phyloP scores from a whole-genome alignment of 805 yeast species.

The Saccharomyces jurei region DNA sequence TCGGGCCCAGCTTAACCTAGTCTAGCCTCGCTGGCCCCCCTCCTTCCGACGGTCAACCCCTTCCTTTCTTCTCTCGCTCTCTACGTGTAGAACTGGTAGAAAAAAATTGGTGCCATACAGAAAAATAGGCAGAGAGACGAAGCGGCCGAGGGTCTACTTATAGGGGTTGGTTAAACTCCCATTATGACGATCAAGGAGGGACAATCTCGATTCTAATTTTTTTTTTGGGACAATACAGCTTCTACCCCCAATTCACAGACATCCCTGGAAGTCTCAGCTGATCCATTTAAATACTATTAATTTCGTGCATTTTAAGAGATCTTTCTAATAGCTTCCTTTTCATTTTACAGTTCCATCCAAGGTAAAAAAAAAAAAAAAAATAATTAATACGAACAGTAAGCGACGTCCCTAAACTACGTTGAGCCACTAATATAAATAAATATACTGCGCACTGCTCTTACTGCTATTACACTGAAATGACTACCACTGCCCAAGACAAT shows the following conservation, averaged over 20 bases:
- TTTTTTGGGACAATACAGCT: neutral
- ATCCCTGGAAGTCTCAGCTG: neutral
- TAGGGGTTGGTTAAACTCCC: neutral
- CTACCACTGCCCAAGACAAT: neutral
- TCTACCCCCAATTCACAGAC: neutral
- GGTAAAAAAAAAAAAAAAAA: neutral
- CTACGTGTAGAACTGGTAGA: neutral
- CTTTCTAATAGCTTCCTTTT: neutral
- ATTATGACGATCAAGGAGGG: neutral
- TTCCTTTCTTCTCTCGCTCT: neutral
- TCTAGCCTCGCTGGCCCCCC: neutral
- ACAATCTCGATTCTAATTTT: neutral
- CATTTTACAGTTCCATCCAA: neutral
- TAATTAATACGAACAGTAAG: neutral
- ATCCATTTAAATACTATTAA: neutral
- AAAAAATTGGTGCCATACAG: neutral
- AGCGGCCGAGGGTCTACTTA: neutral
- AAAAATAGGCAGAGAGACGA: neutral
- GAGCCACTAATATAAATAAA: neutral
- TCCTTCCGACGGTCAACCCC: neutral
- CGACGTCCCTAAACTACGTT: neutral
- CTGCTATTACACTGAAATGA: neutral
- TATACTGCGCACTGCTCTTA: neutral
- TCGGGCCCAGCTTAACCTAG: neutral
- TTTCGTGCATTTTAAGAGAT: neutral